Base-by-base conservation (phyloP, 2,329 filamentous ascomycete species). In the Coniella vitis region DNA sequence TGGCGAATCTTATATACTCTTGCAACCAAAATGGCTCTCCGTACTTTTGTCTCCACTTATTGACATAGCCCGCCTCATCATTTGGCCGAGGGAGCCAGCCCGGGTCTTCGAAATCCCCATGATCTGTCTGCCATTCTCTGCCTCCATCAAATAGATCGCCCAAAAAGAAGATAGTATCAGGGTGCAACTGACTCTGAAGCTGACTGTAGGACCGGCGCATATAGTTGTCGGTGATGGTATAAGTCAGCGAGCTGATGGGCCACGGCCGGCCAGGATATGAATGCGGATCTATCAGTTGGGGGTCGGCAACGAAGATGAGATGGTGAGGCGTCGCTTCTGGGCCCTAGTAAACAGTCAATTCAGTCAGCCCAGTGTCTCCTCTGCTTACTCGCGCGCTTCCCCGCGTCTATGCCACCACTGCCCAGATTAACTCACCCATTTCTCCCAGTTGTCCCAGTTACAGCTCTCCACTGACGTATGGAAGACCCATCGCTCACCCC, bases 131-230 rank as follows among this genome's bases (percentile, higher is more conserved):
- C 93, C 93, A 98, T 71, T 98, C 93, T 57, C 93, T 79, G 8
- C 93, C 93, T 4, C 93, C 93, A 62, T 98, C 93, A 60, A 98
- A 96, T 1, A 98, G 71, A 62, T 98, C 93, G 7, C 93, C 93
- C 0, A 98, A 72, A 62, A 98, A 97, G 62, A 96, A 80, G 1
- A 95, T 73, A 14, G 87, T 90, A 62, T 96, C 89, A 0, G 93
- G 93, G n/a, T 79, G 78, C 13, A 97, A 73, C 16, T 79, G 70
- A 16, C 76, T 70, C 60, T 95, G 89, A 50, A 97, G 76, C 46
- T 84, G 77, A n/a, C 74, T 78, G 64, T 94, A 97, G 8, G 86
- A 83, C 37, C 90, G 82, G 36, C 84, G 82, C 55, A 98, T 78
- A 67, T 96, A 98, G 61, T 89, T 86, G 66, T 98, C 93, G 48